These are phyloP conservation scores for Akebia trifoliata DNA, from an alignment of 164 flowering plant genomes.

Conservation along the genomic window DNA sequence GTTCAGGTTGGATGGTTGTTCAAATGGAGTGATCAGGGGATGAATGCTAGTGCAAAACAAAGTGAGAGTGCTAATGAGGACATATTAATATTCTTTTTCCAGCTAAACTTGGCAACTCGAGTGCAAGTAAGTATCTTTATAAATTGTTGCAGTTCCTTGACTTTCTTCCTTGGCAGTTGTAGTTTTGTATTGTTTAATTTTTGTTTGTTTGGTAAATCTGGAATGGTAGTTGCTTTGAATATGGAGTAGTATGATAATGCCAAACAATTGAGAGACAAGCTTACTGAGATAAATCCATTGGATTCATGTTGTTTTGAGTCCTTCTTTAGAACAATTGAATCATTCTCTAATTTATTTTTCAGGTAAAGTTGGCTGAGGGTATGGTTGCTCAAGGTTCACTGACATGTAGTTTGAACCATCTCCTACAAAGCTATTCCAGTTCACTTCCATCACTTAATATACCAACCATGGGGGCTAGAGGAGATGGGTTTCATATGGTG, in stretches of 20 bases:
- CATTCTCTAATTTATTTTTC: too few relatives aligned
- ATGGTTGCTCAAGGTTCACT: too few relatives aligned
- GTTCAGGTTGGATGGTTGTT: slow-evolving; percentile 78
- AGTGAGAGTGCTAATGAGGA: slow-evolving; percentile 93
- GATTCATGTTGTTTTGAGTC: neutral
- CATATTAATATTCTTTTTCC: slow-evolving; percentile 84
- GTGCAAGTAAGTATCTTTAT: slow-evolving; percentile 60
- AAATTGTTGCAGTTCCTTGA: neutral
- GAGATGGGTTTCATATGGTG: too few relatives aligned
- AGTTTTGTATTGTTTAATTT: neutral
- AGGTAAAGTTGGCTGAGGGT: too few relatives aligned
- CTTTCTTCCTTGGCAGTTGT: slow-evolving; percentile 1
- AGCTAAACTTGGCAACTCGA: slow-evolving; percentile 81
- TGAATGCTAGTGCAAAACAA: slow-evolving; percentile 57
- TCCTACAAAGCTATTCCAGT: too few relatives aligned
- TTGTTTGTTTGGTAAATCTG: slow-evolving; percentile 7
- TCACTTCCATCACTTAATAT: too few relatives aligned
- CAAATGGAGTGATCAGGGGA: slow-evolving; percentile 44
- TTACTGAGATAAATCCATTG: slow-evolving; percentile 55
- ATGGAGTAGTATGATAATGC: slow-evolving; percentile 89
- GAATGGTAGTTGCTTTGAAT: slow-evolving; percentile 76
- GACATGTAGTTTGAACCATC: too few relatives aligned
- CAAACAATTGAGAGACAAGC: slow-evolving; percentile 75
- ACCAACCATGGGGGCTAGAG: too few relatives aligned
- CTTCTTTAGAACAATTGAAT: too few relatives aligned